These are phyloP conservation scores for Conoideocrella luteorostrata DNA, from an alignment of 2,329 filamentous ascomycete species.

Conservation along the genomic window DNA sequence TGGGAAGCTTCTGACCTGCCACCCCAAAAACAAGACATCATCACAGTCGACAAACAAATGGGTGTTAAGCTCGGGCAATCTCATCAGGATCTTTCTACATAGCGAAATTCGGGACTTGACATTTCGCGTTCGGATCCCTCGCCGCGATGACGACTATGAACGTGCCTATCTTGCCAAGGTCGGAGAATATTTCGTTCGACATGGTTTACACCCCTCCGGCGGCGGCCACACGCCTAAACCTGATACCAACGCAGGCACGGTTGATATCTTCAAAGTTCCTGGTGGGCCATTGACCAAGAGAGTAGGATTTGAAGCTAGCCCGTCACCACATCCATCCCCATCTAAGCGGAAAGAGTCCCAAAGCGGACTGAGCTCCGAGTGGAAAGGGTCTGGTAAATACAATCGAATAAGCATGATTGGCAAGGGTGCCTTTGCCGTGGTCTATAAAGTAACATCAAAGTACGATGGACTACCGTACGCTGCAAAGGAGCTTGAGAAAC, in stretches of 20 bases:
- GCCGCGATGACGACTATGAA: conserved; percentile 59
- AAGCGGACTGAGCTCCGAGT: conserved; percentile 49
- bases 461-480: conserved; percentile 78
- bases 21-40: conserved; percentile 25
- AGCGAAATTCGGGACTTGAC: conserved; percentile 53
- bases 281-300: conserved; percentile 11
- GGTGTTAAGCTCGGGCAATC: conserved; percentile 65
- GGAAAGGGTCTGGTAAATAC: conserved; percentile 79
- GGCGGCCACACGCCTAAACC: conserved; percentile 32
- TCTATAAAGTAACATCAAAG: conserved; percentile 84
- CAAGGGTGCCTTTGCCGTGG: conserved; percentile 89
- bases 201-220: conserved; percentile 36
- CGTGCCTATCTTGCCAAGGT: conserved; percentile 64
- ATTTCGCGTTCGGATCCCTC: conserved; percentile 82
- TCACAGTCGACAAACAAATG: conserved; percentile 31
- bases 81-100: conserved; percentile 62
- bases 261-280: conserved; percentile 27
- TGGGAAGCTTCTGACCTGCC: conserved; percentile 51
- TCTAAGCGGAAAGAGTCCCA: conserved; percentile 20
- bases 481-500: conserved; percentile 92
- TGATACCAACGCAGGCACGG: conserved; percentile 31
- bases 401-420: conserved; percentile 78
- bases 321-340: conserved; percentile 9
- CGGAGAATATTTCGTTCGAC: conserved; percentile 51
- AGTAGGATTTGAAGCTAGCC: conserved; percentile 5